These are phyloP conservation scores for Ogataea methylovora DNA, from an alignment of 805 yeast genomes.

Conservation along the genomic window DNA sequence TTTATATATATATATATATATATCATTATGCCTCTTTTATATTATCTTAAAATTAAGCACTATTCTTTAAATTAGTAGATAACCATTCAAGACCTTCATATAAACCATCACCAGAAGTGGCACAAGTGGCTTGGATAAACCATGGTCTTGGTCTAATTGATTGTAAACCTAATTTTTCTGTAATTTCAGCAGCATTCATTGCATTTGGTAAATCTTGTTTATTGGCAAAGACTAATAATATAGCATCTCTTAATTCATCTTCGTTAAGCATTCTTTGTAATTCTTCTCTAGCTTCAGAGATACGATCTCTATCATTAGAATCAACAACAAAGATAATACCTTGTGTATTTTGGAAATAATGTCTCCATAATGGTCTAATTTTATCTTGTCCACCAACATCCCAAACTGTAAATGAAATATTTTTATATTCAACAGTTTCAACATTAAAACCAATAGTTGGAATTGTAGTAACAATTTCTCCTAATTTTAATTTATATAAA, in stretches of 20 bases:
- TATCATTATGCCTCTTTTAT: no score
- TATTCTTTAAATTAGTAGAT: constrained; percentile 79
- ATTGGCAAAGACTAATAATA: constrained; percentile 92
- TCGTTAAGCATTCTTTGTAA: constrained; percentile 97
- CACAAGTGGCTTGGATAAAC: constrained; percentile 99
- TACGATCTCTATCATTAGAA: constrained; percentile 96
- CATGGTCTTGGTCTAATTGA: constrained; percentile 98
- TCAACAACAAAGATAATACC: constrained; percentile 98
- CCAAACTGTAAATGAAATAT: constrained; percentile 96
- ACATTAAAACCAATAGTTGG: constrained; percentile 98
- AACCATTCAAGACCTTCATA: constrained; percentile 98
- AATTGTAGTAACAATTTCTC: constrained; percentile 93
- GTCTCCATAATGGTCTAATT: constrained; percentile 98
- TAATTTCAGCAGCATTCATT: constrained; percentile 97
- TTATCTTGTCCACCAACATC: constrained; percentile 99
- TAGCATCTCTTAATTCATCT: constrained; percentile 96
- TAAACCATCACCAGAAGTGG: constrained; percentile 98
- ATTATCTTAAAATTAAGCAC: no score
- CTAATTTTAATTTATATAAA: constrained; percentile 87
- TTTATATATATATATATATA: no score
- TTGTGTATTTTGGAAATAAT: constrained; percentile 97
- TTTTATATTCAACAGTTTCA: constrained; percentile 95
- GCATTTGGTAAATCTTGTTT: constrained; percentile 99
- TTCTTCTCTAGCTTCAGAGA: constrained; percentile 96
- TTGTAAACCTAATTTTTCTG: constrained; percentile 94